phyloP scores from a whole-genome alignment of 495 filamentous ascomycete genomes.

The Neohortaea acidophila region DNA sequence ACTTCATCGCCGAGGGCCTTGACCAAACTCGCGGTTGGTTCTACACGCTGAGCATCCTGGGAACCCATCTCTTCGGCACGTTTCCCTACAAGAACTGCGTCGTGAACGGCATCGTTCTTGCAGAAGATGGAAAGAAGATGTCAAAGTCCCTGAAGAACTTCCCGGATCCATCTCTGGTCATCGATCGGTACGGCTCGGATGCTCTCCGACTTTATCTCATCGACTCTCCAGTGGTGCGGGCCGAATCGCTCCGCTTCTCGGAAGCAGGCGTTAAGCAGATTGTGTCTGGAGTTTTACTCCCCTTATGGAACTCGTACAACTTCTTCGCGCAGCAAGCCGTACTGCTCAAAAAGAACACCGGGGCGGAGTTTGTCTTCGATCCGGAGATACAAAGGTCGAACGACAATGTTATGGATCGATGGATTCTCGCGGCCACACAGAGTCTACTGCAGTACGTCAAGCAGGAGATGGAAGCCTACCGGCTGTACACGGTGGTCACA shows the following conservation, averaged over 20 bases:
- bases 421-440: constrained; percentile 90
- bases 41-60: constrained; percentile 82
- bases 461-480: constrained; percentile 70
- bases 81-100: constrained; percentile 94
- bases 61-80: constrained; percentile 75
- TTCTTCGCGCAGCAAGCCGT: constrained; percentile 96
- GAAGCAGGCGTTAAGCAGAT: constrained; percentile 91
- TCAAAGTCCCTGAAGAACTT: constrained; percentile 97
- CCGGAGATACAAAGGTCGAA: constrained; percentile 58
- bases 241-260: constrained; percentile 82
- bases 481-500: constrained; percentile 80
- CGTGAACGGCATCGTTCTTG: constrained; percentile 91
- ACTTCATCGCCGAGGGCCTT: constrained; percentile 94
- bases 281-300: constrained; percentile 81
- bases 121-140: constrained; percentile 98
- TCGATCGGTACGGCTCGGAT: constrained; percentile 82
- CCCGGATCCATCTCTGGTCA: constrained; percentile 73
- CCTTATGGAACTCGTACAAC: constrained; percentile 94
- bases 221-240: constrained; percentile 92
- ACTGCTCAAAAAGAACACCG: constrained; percentile 76
- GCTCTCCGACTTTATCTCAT: constrained; percentile 90
- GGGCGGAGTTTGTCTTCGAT: constrained; percentile 65
- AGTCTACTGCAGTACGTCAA: constrained; percentile 86
- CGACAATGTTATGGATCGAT: constrained; percentile 90
- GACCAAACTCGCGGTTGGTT: constrained; percentile 97